Base-by-base conservation (phyloP, 257 asterid species). In the Paraleonurus japonicus region DNA sequence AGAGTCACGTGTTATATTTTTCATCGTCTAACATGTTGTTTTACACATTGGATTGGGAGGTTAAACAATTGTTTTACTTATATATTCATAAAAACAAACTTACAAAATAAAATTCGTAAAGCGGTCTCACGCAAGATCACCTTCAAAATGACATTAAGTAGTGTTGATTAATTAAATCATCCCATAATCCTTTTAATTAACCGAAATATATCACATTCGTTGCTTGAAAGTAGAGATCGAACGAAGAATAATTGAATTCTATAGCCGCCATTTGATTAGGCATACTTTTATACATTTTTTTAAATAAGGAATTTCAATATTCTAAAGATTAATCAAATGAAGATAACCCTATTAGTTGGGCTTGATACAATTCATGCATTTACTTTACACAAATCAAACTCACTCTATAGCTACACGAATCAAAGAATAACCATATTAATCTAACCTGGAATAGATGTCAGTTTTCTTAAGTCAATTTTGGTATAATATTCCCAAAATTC, bases 391-490 rank as follows among this genome's bases (percentile, higher is more conserved):
- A 7, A 37, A 7, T 39, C 3, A 39, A 39, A 1, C 47, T 39
- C 15, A 39, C 3, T 41, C 48, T 41, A 12, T 41, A 32, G 37
- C 37, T 32, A 32, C 48, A 41, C 48, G 48, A 41, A 41, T 2
- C 16, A 41, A 12, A 11, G 48, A 41, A 41, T 41, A 41, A 11
- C 48, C 48, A 41, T 32, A 32, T 41, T 41, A 11, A 11, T 11
- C 15, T 16, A 41, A 41, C 2, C 0, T 41, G 19, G 51, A 45
- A 0, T 45, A 13, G 51, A 43, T 43, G 15, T 12, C 3, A 26
- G 3, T 50, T 30, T 48, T 2, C 24, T 13, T 37, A 39, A 63
- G 80, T 76, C 76, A 76, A 55, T 1, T 64, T 76, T 45, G 77
- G 76, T 23, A 16, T 22, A 43, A 64, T 57, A 64, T 64, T 54